Evolutionary conservation across 106 monocot species (phyloP).

Genomic region (Alisma plantagoaquatica): DNA sequence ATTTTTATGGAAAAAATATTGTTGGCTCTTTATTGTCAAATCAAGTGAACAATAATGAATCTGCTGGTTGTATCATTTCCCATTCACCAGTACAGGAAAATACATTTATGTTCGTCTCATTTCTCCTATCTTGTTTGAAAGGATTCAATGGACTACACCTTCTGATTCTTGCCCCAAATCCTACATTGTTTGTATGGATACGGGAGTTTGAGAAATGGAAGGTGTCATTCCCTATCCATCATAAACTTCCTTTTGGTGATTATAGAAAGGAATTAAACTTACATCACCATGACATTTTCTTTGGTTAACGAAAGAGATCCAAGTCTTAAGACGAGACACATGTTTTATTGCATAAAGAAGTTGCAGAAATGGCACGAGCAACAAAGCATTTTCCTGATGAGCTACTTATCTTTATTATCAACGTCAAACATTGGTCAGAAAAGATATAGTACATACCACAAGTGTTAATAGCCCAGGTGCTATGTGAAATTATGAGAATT

Average conservation of each 20-base stretch:
- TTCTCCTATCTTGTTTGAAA: slow-evolving; percentile 51
- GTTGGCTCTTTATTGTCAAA: slow-evolving; percentile 40
- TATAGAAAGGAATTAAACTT: slow-evolving; percentile 17
- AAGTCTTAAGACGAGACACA: slow-evolving; percentile 25
- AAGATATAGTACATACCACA: slow-evolving; percentile 16
- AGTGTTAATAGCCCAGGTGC: slow-evolving; percentile 32
- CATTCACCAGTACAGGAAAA: slow-evolving; percentile 76
- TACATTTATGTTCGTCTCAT: slow-evolving; percentile 52
- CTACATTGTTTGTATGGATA: slow-evolving; percentile 46
- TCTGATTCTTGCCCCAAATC: slow-evolving; percentile 57
- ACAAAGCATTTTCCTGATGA: slow-evolving; percentile 58
- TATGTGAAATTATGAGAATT: slow-evolving; percentile 46
- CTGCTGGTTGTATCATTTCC: slow-evolving; percentile 76
- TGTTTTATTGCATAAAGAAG: slow-evolving; percentile 46
- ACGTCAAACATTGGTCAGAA: slow-evolving; percentile 29
- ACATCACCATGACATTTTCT: slow-evolving; percentile 4
- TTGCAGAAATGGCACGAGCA: slow-evolving; percentile 54
- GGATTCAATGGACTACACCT: slow-evolving; percentile 43
- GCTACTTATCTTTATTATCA: slow-evolving; percentile 43
- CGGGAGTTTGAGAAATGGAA: slow-evolving; percentile 71
- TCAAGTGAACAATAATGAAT: slow-evolving; percentile 13
- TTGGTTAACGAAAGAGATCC: slow-evolving; percentile 11
- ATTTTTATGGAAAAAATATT: slow-evolving; percentile 60
- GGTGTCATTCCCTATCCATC: slow-evolving; percentile 38
- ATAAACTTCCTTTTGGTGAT: slow-evolving; percentile 25